phyloP scores from a whole-genome alignment of 441 rosid genomes.

The Gossypium davidsonii region DNA sequence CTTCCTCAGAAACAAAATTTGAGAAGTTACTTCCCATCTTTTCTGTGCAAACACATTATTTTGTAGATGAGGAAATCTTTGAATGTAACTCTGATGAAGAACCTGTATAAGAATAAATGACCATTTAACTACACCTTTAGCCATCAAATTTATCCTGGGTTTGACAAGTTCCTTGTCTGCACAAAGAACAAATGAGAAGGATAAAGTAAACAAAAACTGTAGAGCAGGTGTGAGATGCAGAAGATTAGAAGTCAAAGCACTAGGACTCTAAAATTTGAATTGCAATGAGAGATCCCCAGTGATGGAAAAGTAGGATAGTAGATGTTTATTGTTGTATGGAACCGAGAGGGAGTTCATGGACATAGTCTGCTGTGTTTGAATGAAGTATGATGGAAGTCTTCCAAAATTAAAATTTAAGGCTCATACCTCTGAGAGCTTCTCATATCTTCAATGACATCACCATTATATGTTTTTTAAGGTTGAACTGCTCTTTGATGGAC shows the following conservation, averaged over 20 bases:
- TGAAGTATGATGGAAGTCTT: background rate
- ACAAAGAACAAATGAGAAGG: background rate
- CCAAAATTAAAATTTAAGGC: background rate
- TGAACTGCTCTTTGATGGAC: background rate
- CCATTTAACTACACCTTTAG: slow-evolving; percentile 1
- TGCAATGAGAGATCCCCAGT: background rate
- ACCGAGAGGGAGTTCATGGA: background rate
- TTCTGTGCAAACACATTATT: background rate
- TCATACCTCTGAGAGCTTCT: background rate
- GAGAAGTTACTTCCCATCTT: background rate
- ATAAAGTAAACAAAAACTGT: background rate
- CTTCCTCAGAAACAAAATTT: slow-evolving; percentile 6
- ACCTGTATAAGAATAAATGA: background rate
- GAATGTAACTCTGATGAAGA: background rate
- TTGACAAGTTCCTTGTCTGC: background rate
- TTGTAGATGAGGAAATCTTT: background rate
- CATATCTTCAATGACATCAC: background rate
- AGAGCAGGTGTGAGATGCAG: background rate
- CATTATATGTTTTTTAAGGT: background rate
- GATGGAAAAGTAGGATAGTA: background rate
- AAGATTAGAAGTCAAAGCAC: background rate
- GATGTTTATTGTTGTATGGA: background rate
- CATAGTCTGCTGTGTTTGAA: background rate
- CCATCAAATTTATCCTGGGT: background rate
- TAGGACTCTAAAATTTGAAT: background rate